Conservation (phyloP, 2,329 filamentous ascomycete species). For the Aphanocladium album region DNA sequence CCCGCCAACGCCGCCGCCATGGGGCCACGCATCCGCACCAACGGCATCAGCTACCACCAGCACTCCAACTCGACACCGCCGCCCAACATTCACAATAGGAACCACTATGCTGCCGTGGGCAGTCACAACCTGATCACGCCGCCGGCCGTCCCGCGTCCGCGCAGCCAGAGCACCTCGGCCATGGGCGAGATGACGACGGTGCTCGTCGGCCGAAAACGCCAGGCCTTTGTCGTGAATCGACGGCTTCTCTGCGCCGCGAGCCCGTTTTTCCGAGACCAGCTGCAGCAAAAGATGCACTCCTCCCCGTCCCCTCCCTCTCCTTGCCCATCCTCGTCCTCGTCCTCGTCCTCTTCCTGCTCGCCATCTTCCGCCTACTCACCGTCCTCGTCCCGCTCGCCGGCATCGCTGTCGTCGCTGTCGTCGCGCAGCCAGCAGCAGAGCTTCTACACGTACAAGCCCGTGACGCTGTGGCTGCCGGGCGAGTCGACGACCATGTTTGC, state of each 20-base stretch:
- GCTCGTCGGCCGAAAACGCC: constrained; percentile 38
- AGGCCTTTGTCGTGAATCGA: constrained; percentile 38
- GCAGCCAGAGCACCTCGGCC: constrained; percentile 5
- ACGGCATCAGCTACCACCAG: background rate
- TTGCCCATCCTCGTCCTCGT: background rate
- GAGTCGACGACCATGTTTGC: constrained; percentile 49
- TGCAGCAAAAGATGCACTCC: constrained; percentile 27
- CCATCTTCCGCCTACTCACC: background rate
- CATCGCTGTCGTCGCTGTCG: too few relatives aligned
- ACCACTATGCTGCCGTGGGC: background rate
- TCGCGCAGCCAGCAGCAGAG: too few relatives aligned
- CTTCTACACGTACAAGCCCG: constrained; percentile 18
- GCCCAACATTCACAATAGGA: background rate
- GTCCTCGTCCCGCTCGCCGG: background rate
- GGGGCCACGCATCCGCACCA: background rate
- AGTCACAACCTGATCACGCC: too few relatives aligned
- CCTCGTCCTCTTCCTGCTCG: background rate
- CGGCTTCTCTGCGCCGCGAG: constrained; percentile 43
- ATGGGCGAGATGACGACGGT: constrained; percentile 27
- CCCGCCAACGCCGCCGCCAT: background rate
- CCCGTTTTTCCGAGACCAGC: constrained; percentile 42
- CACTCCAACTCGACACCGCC: constrained; percentile 1
- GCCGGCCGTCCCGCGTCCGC: background rate
- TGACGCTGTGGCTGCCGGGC: constrained; percentile 37
- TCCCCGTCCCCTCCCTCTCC: background rate